Conservation (phyloP, 1,284 basidiomycete genomes). For the Kalmanozyma brasiliensis region DNA sequence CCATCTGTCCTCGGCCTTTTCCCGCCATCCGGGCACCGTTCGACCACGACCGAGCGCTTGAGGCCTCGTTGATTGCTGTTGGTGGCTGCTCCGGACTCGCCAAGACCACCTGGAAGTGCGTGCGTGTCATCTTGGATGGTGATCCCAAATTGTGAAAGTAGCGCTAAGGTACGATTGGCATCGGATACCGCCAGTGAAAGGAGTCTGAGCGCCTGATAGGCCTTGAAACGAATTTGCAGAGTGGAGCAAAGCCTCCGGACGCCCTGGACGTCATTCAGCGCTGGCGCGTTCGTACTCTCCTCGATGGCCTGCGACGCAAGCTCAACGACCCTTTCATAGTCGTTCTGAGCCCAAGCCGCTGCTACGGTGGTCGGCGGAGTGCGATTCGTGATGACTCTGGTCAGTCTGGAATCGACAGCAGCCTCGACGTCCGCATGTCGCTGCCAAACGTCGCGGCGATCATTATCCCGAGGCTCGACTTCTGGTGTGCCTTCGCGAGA, state of each 20-base stretch:
- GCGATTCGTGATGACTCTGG: too few relatives aligned
- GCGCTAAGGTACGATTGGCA: slow-evolving; percentile 7
- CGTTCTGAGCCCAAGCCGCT: slow-evolving; percentile 5
- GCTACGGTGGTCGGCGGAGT: not conserved
- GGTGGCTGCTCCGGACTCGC: too few relatives aligned
- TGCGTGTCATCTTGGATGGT: not conserved
- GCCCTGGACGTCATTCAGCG: not conserved
- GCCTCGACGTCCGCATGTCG: too few relatives aligned
- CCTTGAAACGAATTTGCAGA: slow-evolving; percentile 7
- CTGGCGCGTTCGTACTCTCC: not conserved
- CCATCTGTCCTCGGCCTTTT: too few relatives aligned
- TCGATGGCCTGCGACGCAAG: slow-evolving; percentile 7
- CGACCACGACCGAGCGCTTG: too few relatives aligned
- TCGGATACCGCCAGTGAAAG: slow-evolving; percentile 6
- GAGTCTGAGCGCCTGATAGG: slow-evolving; percentile 4
- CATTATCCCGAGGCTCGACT: too few relatives aligned
- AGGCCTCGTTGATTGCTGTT: too few relatives aligned
- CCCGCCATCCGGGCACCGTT: too few relatives aligned
- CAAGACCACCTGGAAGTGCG: not conserved
- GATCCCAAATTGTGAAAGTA: slow-evolving; percentile 2
- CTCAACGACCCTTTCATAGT: slow-evolving; percentile 9
- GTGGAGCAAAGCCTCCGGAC: slow-evolving; percentile 1
- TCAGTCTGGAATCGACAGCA: too few relatives aligned
- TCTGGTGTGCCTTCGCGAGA: too few relatives aligned
- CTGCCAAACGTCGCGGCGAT: too few relatives aligned